Evolutionary conservation across 495 filamentous ascomycete genomes (phyloP).

Genomic region (Staphylotrichum longicolle): DNA sequence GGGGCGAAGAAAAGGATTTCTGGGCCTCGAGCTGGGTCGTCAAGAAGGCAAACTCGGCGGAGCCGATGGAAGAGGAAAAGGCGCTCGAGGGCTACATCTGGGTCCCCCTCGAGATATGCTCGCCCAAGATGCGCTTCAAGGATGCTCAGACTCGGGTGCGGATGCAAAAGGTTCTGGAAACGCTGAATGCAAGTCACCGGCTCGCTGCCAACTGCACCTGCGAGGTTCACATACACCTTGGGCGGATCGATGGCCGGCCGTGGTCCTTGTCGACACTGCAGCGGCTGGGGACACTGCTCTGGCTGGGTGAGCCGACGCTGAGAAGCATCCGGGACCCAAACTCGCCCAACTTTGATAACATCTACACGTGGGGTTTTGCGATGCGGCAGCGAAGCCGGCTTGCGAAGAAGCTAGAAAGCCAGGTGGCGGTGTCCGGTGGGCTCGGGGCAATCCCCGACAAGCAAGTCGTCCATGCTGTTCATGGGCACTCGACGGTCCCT

Average conservation of each 20-base stretch:
- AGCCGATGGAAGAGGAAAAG: constrained; percentile 23
- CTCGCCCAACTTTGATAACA: constrained; percentile 34
- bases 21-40: constrained; percentile 37
- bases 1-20: constrained; percentile 23
- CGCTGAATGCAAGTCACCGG: constrained; percentile 21
- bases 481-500: not conserved
- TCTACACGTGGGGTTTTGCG: constrained; percentile 36
- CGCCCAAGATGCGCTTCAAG: constrained; percentile 27
- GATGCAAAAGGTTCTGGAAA: constrained; percentile 22
- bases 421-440: not conserved
- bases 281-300: constrained; percentile 32
- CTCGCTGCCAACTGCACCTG: constrained; percentile 34
- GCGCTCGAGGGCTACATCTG: constrained; percentile 23
- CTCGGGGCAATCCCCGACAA: constrained; percentile 10
- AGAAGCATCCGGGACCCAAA: constrained; percentile 34
- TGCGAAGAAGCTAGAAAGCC: constrained; percentile 3
- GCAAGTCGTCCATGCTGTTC: constrained; percentile 15
- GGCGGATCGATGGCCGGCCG: constrained; percentile 29
- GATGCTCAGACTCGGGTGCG: constrained; percentile 20
- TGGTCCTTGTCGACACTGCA: constrained; percentile 31
- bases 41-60: constrained; percentile 36
- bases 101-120: constrained; percentile 35
- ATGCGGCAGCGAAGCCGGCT: constrained; percentile 29
- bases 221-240: constrained; percentile 36
- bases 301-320: constrained; percentile 32